Percentiles rank a stretch among this genome's conserved stretches.
Conservation (phyloP, 2,329 filamentous ascomycete genomes). For the Calonectria pseudoturangicola region DNA sequence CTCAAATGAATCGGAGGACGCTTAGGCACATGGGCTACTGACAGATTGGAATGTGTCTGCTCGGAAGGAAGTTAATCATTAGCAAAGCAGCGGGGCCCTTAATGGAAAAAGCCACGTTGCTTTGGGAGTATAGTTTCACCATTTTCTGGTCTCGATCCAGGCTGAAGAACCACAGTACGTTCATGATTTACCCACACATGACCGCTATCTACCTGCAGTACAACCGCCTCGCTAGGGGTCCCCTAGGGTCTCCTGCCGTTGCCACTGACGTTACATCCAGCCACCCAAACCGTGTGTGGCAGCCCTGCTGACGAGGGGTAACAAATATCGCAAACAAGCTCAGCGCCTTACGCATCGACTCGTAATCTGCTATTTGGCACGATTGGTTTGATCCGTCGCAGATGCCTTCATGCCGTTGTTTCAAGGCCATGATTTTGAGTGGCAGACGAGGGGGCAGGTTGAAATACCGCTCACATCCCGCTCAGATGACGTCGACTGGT, state of each 20-base stretch:
- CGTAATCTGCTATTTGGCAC: background rate
- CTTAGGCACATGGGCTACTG: background rate
- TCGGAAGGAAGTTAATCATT: background rate
- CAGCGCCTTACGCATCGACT: background rate
- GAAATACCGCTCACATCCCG: slow-evolving; percentile 18
- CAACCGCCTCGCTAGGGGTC: background rate
- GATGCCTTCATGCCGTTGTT: background rate
- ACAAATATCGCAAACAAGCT: slow-evolving; percentile 24
- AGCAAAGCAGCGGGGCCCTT: background rate
- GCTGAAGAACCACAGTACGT: background rate
- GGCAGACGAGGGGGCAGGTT: background rate
- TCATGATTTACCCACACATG: too few relatives aligned
- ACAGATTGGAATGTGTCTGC: background rate
- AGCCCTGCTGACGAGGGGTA: slow-evolving; percentile 20
- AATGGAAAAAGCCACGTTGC: too few relatives aligned
- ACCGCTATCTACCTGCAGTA: background rate
- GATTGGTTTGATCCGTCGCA: background rate
- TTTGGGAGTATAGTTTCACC: too few relatives aligned
- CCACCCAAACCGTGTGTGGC: background rate
- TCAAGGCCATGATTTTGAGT: background rate
- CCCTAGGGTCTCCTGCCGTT: slow-evolving; percentile 2
- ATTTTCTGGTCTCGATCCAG: too few relatives aligned
- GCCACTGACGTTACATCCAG: slow-evolving; percentile 30
- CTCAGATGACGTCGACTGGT: slow-evolving; percentile 12
- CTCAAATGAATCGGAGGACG: background rate